Conservation (phyloP, 345 rosid species). For the Balakata baccata region DNA sequence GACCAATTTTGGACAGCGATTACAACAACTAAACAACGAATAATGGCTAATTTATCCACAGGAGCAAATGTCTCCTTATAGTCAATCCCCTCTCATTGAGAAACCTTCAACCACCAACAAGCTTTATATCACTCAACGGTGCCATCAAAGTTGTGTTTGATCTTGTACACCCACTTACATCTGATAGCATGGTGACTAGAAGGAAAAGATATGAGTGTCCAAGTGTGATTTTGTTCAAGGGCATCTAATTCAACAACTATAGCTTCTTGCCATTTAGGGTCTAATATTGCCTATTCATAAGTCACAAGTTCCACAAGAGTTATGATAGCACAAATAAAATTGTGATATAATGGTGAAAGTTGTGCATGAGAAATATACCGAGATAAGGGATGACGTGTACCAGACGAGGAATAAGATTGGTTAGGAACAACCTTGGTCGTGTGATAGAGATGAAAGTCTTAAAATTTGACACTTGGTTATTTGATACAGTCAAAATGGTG, state of each 20-base stretch:
- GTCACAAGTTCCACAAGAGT: neutral
- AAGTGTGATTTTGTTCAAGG: no score
- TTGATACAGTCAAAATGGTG: neutral
- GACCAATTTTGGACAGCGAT: neutral
- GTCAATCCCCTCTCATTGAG: neutral
- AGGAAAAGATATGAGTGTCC: neutral
- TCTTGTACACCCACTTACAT: neutral
- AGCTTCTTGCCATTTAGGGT: neutral
- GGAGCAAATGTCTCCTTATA: no score
- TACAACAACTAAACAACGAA: neutral
- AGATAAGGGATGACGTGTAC: neutral
- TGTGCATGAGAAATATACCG: neutral
- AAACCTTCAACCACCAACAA: no score
- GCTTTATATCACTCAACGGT: neutral
- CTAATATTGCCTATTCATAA: neutral
- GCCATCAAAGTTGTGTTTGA: neutral
- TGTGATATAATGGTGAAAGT: neutral
- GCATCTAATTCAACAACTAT: neutral
- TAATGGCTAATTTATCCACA: no score
- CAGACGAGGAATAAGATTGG: neutral
- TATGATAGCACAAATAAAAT: no score
- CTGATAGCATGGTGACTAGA: neutral
- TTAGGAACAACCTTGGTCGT: neutral
- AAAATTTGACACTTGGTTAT: neutral
- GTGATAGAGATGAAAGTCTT: neutral